phyloP scores from a whole-genome alignment of 768 basidiomycete species.

The Exsudoporus frostii region DNA sequence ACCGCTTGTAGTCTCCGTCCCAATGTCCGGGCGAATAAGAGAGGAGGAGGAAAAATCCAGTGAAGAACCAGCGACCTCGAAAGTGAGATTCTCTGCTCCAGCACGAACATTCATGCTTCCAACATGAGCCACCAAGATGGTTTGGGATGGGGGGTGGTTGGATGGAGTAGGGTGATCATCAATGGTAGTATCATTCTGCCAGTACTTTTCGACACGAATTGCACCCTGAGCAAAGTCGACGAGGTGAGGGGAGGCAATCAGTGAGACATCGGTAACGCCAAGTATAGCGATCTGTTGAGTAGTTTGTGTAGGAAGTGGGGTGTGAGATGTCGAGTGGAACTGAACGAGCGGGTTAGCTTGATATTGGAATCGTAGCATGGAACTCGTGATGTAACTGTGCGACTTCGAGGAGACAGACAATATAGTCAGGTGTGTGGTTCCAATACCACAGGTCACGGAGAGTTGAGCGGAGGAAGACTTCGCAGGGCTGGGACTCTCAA shows the following conservation, averaged over 20 bases:
- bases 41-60: constrained; percentile 22
- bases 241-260: constrained; percentile 53
- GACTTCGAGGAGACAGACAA: constrained; percentile 19
- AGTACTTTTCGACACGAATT: constrained; percentile 48
- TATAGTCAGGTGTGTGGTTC: constrained; percentile 17
- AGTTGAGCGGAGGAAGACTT: constrained; percentile 6
- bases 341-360: constrained; percentile 12
- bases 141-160: constrained; percentile 14
- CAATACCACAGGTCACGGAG: constrained; percentile 19
- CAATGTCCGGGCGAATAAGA: constrained; percentile 10
- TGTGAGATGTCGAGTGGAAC: constrained; percentile 12
- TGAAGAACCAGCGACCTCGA: constrained; percentile 51
- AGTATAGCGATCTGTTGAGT: constrained; percentile 30
- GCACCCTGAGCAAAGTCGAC: constrained; percentile 57
- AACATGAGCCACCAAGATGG: constrained; percentile 42
- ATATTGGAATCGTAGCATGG: constrained; percentile 25
- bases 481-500: constrained; percentile 3
- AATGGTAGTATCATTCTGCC: constrained; percentile 1
- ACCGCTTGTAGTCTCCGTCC: constrained; percentile 44
- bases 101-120: constrained; percentile 53
- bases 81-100: constrained; percentile 65
- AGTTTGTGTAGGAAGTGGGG: constrained; percentile 9
- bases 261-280: constrained; percentile 38
- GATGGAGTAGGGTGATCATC: constrained; percentile 1
- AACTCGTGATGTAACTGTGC: constrained; percentile 24